phyloP scores from a whole-genome alignment of 2,329 filamentous ascomycete species.

The Pseudogymnoascus sp. region DNA sequence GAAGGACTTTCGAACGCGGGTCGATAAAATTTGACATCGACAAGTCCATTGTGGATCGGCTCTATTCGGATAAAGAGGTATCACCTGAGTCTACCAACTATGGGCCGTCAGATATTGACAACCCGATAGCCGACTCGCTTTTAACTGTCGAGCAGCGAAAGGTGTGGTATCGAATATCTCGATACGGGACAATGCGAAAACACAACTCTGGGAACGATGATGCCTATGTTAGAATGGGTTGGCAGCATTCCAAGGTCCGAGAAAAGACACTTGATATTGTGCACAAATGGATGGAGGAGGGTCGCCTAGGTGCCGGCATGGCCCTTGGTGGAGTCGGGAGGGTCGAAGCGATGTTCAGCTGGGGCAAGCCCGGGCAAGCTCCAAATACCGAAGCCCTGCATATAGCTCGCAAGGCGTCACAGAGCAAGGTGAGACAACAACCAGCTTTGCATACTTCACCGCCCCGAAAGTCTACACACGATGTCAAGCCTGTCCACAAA shows the following conservation, averaged over 20 bases:
- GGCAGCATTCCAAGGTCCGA: slow-evolving; percentile 48
- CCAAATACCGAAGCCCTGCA: not conserved
- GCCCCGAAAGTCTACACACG: not conserved
- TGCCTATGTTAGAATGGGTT: slow-evolving; percentile 52
- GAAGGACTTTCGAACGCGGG: slow-evolving; percentile 13
- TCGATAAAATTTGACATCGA: slow-evolving; percentile 23
- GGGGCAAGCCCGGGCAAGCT: slow-evolving; percentile 29
- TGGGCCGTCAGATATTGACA: slow-evolving; percentile 19
- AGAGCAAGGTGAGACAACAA: not conserved
- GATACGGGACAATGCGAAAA: slow-evolving; percentile 50
- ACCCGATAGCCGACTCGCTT: slow-evolving; percentile 40
- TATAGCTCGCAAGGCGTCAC: not conserved
- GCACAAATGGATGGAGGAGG: slow-evolving; percentile 59
- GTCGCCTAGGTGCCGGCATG: slow-evolving; percentile 47
- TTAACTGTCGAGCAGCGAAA: slow-evolving; percentile 51
- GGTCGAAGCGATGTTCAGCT: slow-evolving; percentile 50
- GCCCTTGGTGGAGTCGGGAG: slow-evolving; percentile 40
- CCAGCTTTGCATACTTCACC: not conserved
- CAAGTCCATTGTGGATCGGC: slow-evolving; percentile 19
- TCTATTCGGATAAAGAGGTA: slow-evolving; percentile 22
- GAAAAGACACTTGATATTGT: slow-evolving; percentile 51
- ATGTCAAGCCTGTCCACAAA: not conserved
- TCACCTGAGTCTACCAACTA: slow-evolving; percentile 1
- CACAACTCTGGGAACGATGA: slow-evolving; percentile 52
- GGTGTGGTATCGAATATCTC: slow-evolving; percentile 58